Evolutionary conservation across 768 basidiomycete genomes (phyloP).

Genomic region (Boletellus emodensis): DNA sequence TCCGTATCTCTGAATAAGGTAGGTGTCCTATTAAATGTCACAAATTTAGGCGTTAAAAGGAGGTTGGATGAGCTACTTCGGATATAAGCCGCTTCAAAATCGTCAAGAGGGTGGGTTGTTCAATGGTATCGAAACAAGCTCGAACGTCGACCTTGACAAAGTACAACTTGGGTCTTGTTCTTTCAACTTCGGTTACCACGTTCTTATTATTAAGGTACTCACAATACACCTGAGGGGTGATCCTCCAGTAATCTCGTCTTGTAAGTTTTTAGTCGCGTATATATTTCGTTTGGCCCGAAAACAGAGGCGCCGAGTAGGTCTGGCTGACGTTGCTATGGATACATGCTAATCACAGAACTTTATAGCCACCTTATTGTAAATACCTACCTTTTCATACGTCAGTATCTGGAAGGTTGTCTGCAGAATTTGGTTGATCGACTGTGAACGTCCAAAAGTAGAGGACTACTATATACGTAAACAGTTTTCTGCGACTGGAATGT

Average conservation of each 20-base stretch:
- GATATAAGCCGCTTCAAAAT: constrained; percentile 73
- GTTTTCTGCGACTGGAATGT: neutral
- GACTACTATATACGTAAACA: constrained; percentile 25
- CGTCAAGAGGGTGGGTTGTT: constrained; percentile 77
- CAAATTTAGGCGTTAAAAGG: neutral
- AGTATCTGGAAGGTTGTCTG: constrained; percentile 83
- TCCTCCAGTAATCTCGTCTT: constrained; percentile 48
- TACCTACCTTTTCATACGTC: constrained; percentile 75
- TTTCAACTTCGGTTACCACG: neutral
- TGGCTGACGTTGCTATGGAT: constrained; percentile 53
- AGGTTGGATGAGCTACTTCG: constrained; percentile 43
- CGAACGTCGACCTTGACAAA: constrained; percentile 97
- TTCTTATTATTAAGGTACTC: constrained; percentile 12
- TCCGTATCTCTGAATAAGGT: constrained; percentile 67
- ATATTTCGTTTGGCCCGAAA: constrained; percentile 80
- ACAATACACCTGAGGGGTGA: constrained; percentile 49
- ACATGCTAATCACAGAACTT: neutral
- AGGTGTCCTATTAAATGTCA: constrained; percentile 50
- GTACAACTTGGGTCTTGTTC: constrained; percentile 75
- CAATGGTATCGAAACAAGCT: constrained; percentile 95
- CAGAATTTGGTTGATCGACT: constrained; percentile 86
- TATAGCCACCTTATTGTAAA: neutral
- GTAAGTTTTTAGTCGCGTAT: constrained; percentile 65
- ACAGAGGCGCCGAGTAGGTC: constrained; percentile 76
- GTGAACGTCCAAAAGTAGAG: constrained; percentile 29